Conservation (phyloP, 208 protist species). For the Blechomonas ayalai region DNA sequence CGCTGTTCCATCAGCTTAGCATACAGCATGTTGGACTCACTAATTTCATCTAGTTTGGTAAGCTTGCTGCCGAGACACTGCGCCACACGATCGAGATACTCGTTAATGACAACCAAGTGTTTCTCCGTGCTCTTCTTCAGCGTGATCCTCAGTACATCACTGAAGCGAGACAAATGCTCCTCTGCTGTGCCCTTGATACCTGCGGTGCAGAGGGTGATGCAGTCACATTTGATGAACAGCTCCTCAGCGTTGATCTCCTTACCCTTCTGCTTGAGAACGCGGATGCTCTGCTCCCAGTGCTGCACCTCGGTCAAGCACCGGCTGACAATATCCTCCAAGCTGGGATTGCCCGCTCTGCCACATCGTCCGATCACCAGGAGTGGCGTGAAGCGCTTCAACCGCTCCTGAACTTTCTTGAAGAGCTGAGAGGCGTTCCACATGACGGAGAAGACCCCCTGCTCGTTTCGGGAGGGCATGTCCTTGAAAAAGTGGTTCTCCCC, state of each 20-base stretch:
- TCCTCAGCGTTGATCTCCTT: slow-evolving; percentile 93
- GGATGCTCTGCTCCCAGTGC: slow-evolving; percentile 94
- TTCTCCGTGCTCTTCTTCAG: slow-evolving; percentile 77
- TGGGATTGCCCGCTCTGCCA: slow-evolving; percentile 54
- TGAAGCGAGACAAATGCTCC: slow-evolving; percentile 87
- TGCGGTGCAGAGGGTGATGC: slow-evolving; percentile 91
- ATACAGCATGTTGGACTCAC: slow-evolving; percentile 78
- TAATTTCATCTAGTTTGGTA: slow-evolving; percentile 93
- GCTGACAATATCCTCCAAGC: slow-evolving; percentile 86
- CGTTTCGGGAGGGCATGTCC: slow-evolving; percentile 87
- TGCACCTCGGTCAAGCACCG: slow-evolving; percentile 85
- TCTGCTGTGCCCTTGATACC: slow-evolving; percentile 92
- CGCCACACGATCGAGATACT: slow-evolving; percentile 69
- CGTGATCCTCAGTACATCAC: slow-evolving; percentile 79
- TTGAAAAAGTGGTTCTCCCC: slow-evolving; percentile 78
- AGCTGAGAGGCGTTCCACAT: slow-evolving; percentile 89
- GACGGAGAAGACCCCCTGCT: slow-evolving; percentile 81
- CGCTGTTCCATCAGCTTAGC: slow-evolving; percentile 79
- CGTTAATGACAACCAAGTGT: slow-evolving; percentile 79
- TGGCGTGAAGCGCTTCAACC: slow-evolving; percentile 83
- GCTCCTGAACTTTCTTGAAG: slow-evolving; percentile 82
- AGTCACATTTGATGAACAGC: slow-evolving; percentile 90
- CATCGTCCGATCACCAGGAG: slow-evolving; percentile 89
- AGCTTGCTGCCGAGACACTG: slow-evolving; percentile 73
- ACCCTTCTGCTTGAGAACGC: slow-evolving; percentile 92